Conservation (phyloP, 768 basidiomycete species). For the Amanita muscaria region DNA sequence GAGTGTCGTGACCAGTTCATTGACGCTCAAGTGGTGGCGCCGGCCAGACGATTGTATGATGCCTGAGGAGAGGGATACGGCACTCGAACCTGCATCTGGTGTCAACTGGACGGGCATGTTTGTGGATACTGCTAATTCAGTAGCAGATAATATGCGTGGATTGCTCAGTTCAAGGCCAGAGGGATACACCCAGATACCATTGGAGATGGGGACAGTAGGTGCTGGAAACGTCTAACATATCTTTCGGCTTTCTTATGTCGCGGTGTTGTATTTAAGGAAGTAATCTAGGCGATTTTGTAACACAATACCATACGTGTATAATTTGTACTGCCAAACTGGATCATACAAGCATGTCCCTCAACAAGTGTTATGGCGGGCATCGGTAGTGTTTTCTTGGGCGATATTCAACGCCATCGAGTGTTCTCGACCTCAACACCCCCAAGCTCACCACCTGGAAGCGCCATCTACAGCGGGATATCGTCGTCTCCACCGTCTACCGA, state of each 20-base stretch:
- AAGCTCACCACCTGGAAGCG: conserved; percentile 32
- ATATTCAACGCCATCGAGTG: conserved; percentile 57
- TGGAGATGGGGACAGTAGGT: conserved; percentile 44
- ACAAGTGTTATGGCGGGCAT: conserved; percentile 44
- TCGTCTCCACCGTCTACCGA: conserved; percentile 14
- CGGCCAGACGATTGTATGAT: conserved; percentile 63
- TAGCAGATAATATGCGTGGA: conserved; percentile 30
- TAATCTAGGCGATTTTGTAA: too few species aligned
- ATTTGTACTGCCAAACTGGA: too few species aligned
- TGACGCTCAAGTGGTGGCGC: conserved; percentile 80
- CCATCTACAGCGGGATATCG: conserved; percentile 17
- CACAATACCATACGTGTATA: too few species aligned
- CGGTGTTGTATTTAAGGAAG: too few species aligned
- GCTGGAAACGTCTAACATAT: conserved; percentile 1
- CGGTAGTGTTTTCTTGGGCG: conserved; percentile 78
- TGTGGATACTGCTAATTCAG: conserved; percentile 36
- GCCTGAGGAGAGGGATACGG: conserved; percentile 46
- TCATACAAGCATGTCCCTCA: too few species aligned
- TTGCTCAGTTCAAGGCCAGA: conserved; percentile 31
- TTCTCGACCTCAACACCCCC: conserved; percentile 47
- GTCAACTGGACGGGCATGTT: conserved; percentile 35
- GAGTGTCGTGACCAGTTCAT: conserved; percentile 85
- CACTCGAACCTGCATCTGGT: conserved; percentile 34
- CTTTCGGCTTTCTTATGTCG: not conserved
- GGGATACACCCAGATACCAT: conserved; percentile 62